phyloP scores from a whole-genome alignment of 257 asterid species.

The Nicotiana undulata region DNA sequence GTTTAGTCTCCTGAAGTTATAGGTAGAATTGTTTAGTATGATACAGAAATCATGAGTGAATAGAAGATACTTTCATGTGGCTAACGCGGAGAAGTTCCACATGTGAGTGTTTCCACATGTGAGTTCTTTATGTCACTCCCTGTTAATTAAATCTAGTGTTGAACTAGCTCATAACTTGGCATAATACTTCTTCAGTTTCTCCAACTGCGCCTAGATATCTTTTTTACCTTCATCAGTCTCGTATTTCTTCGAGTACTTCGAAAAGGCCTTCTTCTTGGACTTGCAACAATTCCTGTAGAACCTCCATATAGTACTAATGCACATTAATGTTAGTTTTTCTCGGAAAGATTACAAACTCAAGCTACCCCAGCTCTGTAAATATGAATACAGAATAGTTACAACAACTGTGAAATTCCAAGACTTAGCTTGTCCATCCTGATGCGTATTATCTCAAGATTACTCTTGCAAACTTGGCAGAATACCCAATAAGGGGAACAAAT shows the following conservation, averaged over 20 bases:
- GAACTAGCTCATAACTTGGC: too few relatives aligned
- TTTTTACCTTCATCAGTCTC: constrained; percentile 59
- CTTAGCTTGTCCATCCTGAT: neutral
- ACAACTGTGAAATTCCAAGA: neutral
- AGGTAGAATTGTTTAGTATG: too few relatives aligned
- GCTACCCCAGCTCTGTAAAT: neutral
- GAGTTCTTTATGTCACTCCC: too few relatives aligned
- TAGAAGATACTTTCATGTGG: neutral
- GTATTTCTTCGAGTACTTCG: constrained; percentile 36
- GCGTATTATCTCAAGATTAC: neutral
- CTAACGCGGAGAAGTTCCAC: neutral
- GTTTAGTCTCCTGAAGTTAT: too few relatives aligned
- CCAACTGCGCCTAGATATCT: constrained; percentile 42
- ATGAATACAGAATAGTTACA: neutral
- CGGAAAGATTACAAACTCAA: neutral
- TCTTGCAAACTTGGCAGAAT: too few relatives aligned
- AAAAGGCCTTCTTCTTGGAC: constrained; percentile 60
- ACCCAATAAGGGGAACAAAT: neutral
- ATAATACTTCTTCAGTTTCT: constrained; percentile 45
- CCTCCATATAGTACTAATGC: constrained; percentile 20
- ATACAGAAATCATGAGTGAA: too few relatives aligned
- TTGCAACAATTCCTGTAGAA: constrained; percentile 64
- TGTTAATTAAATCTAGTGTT: too few relatives aligned
- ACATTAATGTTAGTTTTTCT: neutral
- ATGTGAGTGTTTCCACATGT: too few relatives aligned